Evolutionary conservation across 345 rosid species (phyloP), one percentile per base, ranked within the genome.

Genomic region (Eucalyptus caleyi): DNA sequence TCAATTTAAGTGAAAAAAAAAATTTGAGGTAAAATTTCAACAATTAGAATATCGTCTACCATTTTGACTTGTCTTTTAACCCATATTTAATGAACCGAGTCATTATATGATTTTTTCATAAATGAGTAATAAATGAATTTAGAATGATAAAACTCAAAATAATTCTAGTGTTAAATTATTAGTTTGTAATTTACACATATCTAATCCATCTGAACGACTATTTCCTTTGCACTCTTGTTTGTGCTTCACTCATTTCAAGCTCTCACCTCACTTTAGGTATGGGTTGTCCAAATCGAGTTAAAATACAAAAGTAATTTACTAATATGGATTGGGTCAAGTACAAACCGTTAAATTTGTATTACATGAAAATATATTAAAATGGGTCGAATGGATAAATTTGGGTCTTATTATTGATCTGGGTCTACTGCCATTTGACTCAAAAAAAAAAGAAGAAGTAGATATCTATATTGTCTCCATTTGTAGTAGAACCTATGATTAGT

Each of bases 331-430:
- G 14, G 3, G 1, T 23, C 0, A 0, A 11, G 0, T 5, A 56
- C 0, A 0, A 2, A 1, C 0, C 0, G 0, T 0, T 56, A 24
- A 9, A 56, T 56, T 56, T 24, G 2, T 24, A 56, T 56, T 4
- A 1, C 0, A 56, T 4, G 1, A 0, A 56, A 56, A 24, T 24
- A 56, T 0, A 14, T 23, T 1, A 24, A 56, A 24, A 56, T 3
- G 0, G 30, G 6, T 56, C 6, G 6, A 56, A 53, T 3, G 10
- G 24, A 19, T 53, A 53, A 53, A 3, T 53, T 19, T 0, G 10
- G 10, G 10, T 53, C 11, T 19, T 1, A 21, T 53, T 21, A 0
- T 8, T 21, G 26, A 53, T 53, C 2, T 1, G 49, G 26, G 62
- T 4, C 30, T 9, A 2, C 27, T 4, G 3, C 62, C 27, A 56